phyloP scores from a whole-genome alignment of 2,329 filamentous ascomycete species.

The Cladobotryum protrusum region DNA sequence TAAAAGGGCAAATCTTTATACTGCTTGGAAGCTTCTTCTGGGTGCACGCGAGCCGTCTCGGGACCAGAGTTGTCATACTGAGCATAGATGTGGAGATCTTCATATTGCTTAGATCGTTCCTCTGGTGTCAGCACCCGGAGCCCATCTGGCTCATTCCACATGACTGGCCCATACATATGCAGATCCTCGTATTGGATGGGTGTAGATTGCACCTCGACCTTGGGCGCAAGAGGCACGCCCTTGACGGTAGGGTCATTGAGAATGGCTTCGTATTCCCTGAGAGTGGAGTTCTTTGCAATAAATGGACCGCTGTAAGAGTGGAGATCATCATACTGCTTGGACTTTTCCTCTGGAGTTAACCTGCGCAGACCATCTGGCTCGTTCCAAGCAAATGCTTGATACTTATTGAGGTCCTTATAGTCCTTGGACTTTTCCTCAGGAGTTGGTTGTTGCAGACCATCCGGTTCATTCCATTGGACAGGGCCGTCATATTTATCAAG shows the following conservation, averaged over 20 bases:
- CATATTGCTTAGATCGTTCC: constrained; percentile 33
- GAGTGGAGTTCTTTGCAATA: constrained; percentile 25
- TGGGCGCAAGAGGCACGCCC: constrained; percentile 32
- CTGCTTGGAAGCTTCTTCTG: constrained; percentile 31
- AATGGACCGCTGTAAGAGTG: constrained; percentile 30
- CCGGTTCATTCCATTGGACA: constrained; percentile 25
- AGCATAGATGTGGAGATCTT: constrained; percentile 32
- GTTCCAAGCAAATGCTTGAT: constrained; percentile 26
- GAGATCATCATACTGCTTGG: constrained; percentile 30
- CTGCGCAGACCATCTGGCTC: constrained; percentile 26
- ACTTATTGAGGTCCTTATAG: constrained; percentile 37
- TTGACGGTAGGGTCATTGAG: constrained; percentile 25
- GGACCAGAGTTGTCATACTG: constrained; percentile 25
- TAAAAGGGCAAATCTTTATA: constrained; percentile 33
- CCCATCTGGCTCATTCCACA: constrained; percentile 36
- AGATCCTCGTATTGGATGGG: constrained; percentile 36
- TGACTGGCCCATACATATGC: constrained; percentile 31
- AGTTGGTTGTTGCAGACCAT: constrained; percentile 24
- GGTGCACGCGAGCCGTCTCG: constrained; percentile 18
- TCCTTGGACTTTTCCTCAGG: constrained; percentile 29
- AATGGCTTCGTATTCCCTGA: constrained; percentile 22
- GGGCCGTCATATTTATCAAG: constrained; percentile 26
- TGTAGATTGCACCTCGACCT: constrained; percentile 26
- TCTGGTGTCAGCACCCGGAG: constrained; percentile 27
- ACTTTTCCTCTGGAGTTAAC: constrained; percentile 23